A percentile compares a stretch with the other conserved stretches of the same genome.
Evolutionary conservation across 768 basidiomycete species (phyloP).

Genomic region (Suillus variegatus): DNA sequence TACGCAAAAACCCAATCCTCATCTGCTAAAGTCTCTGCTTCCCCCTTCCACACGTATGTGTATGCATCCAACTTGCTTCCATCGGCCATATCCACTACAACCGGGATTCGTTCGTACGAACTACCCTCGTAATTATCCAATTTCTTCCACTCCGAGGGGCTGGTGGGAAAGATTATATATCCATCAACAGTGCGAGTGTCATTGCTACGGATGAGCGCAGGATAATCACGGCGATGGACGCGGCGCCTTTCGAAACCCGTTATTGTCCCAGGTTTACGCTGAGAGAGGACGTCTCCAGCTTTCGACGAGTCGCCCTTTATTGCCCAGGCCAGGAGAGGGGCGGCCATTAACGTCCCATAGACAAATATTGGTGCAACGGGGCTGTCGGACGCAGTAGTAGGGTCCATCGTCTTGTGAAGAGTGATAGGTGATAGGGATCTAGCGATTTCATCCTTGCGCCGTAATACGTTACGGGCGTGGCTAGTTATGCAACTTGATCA

Average conservation of each 20-base stretch:
- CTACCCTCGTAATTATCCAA: background rate
- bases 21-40: background rate
- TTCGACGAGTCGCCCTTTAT: background rate
- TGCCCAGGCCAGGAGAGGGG: background rate
- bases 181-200: background rate
- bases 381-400: background rate
- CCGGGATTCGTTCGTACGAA: background rate
- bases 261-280: slow-evolving; percentile 1
- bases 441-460: background rate
- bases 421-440: background rate
- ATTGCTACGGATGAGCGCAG: background rate
- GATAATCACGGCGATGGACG: background rate
- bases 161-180: background rate
- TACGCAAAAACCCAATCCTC: background rate
- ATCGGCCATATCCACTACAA: background rate
- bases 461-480: background rate
- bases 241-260: background rate
- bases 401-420: background rate
- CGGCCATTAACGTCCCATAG: background rate
- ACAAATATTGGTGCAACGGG: background rate
- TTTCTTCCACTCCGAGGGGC: background rate
- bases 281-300: background rate
- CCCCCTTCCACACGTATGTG: background rate
- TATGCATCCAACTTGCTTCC: background rate
- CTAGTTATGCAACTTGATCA: background rate